Evolutionary conservation across 805 yeast species (phyloP), one percentile per base, ranked within the genome.

Genomic region (Soucietia sequanensis): DNA sequence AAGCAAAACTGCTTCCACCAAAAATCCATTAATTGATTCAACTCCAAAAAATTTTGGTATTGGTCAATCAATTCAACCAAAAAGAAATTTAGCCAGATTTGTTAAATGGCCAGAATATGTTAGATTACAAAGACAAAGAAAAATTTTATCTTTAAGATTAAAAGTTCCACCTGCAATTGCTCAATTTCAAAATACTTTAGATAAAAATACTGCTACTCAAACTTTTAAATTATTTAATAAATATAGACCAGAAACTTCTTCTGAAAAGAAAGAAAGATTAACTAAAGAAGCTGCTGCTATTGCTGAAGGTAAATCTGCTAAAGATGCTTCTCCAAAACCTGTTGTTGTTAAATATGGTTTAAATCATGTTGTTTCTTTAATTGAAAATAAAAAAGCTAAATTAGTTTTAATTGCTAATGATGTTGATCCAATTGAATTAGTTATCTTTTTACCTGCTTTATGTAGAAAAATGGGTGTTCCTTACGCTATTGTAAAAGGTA

Each of bases 381-480:
- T 91, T 60, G 99, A 91, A 82, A 87, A 88, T 95, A 93, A 91
- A 85, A 91, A 91, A 83, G 95, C 96, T 55, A 87, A 88, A 75
- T 81, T 91, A 60, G 97, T 91, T 47, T 81, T 91, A 72, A 91
- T 91, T 62, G 98, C 99, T 69, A 84, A 91, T 78, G 99, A 91
- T 59, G 99, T 91, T 60, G 99, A 91, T 80, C 99, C 99, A 65
- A 86, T 91, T 65, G 99, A 91, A 78, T 80, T 91, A 66, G 98
- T 91, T 55, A 77, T 91, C 62, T 91, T 87, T 84, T 77, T 91
- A 60, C 99, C 99, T 67, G 97, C 99, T 72, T 81, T 91, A 66
- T 91, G 97, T 80, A 88, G 91, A 78, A 93, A 93, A 84, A 81
- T 91, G 95, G 98, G 97, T 76, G 90, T 93, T 52, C 98, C 99